Percentiles rank a stretch among this genome's conserved stretches.
These are phyloP conservation scores for Cercospora beticola DNA, from an alignment of 2,329 filamentous ascomycete species.

Conservation along the genomic window DNA sequence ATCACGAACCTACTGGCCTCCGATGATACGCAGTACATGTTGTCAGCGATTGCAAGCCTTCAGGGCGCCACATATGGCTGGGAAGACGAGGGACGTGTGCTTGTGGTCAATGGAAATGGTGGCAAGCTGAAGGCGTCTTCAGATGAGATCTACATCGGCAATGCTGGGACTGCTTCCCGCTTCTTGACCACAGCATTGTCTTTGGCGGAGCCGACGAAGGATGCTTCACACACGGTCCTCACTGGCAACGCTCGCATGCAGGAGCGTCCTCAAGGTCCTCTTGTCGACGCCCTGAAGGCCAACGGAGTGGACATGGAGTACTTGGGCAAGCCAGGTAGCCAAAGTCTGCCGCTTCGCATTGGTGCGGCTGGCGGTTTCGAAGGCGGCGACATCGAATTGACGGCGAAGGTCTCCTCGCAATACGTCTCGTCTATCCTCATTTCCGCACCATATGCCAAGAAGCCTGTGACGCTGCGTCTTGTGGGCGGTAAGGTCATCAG, in stretches of 20 bases:
- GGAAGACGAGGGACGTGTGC: conserved; percentile 90
- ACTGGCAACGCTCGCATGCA: conserved; percentile 98
- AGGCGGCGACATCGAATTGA: conserved; percentile 85
- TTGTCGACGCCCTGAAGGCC: conserved; percentile 82
- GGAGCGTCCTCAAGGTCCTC: conserved; percentile 84
- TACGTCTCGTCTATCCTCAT: conserved; percentile 97
- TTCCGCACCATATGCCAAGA: conserved; percentile 95
- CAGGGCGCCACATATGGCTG: conserved; percentile 86
- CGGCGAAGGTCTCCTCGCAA: conserved; percentile 96
- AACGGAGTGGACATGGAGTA: conserved; percentile 91
- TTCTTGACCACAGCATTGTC: conserved; percentile 92
- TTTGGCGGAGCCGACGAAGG: conserved; percentile 66
- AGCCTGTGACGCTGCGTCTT: conserved; percentile 82
- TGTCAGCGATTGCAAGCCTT: conserved; percentile 82
- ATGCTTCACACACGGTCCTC: conserved; percentile 69
- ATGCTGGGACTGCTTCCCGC: conserved; percentile 91
- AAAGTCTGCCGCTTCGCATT: conserved; percentile 81
- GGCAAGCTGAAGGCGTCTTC: conserved; percentile 75
- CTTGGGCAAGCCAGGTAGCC: conserved; percentile 75
- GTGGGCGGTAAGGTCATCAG: conserved; percentile 98
- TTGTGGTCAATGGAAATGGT: conserved; percentile 88
- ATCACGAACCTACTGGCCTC: conserved; percentile 93
- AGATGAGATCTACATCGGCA: conserved; percentile 84
- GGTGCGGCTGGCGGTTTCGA: conserved; percentile 78
- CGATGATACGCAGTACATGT: conserved; percentile 95